phyloP scores from a whole-genome alignment of 129 eudicot species.

The Logfia minima region DNA sequence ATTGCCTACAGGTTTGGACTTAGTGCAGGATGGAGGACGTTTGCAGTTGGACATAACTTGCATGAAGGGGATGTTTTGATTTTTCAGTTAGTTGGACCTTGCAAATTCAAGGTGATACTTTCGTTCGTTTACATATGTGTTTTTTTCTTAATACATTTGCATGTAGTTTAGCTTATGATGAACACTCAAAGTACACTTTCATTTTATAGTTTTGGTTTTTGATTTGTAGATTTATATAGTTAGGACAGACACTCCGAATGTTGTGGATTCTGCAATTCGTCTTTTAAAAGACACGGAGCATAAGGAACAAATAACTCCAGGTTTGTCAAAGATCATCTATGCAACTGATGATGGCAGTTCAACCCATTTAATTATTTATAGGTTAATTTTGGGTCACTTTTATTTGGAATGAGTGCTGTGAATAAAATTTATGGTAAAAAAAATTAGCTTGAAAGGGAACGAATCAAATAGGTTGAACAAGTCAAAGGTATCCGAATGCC shows the following conservation, averaged over 20 bases:
- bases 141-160: not conserved
- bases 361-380: not conserved
- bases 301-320: conserved; percentile 39
- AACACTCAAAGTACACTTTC: not conserved
- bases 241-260: conserved; percentile 52
- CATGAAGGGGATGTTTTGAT: conserved; percentile 71
- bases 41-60: conserved; percentile 61
- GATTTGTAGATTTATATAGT: conserved; percentile 49
- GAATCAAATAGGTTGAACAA: not conserved
- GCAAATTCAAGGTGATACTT: conserved; percentile 55
- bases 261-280: conserved; percentile 60
- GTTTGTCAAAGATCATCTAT: conserved; percentile 32
- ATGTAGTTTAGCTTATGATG: not conserved
- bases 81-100: conserved; percentile 56
- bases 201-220: not conserved
- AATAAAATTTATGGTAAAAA: not conserved
- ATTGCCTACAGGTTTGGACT: conserved; percentile 56
- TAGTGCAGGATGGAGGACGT: conserved; percentile 81
- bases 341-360: not conserved
- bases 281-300: conserved; percentile 41
- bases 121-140: conserved; percentile 3
- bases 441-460: not conserved
- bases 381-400: not conserved
- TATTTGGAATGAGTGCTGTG: not conserved
- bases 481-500: not conserved